These are phyloP conservation scores for Capsella rubella DNA, from an alignment of 441 rosid genomes.

Conservation along the genomic window DNA sequence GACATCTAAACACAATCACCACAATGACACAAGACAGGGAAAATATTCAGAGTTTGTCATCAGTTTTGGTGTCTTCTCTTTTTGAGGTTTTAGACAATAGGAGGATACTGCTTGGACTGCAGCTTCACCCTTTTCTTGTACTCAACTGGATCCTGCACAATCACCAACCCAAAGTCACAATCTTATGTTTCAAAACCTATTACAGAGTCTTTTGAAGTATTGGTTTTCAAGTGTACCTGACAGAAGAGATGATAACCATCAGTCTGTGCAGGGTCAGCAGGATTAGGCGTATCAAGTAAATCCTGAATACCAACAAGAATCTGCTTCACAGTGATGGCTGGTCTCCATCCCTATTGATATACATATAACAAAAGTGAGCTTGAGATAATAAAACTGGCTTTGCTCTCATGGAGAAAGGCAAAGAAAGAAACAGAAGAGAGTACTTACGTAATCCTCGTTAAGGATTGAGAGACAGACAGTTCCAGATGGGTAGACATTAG, in stretches of 20 bases:
- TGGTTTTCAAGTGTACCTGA: conserved; percentile 59
- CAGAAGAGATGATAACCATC: conserved; percentile 94
- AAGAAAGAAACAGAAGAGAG: conserved; percentile 5
- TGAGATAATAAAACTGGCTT: neutral
- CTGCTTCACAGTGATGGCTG: conserved; percentile 96
- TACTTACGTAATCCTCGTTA: conserved; percentile 88
- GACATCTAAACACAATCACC: conserved; percentile 41
- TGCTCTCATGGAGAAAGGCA: neutral
- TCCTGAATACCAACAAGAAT: conserved; percentile 95
- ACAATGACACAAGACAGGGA: conserved; percentile 25
- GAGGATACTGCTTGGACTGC: conserved; percentile 93
- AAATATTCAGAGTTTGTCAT: conserved; percentile 42
- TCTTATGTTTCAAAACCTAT: conserved; percentile 9
- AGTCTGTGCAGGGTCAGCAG: conserved; percentile 93
- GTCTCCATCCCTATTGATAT: conserved; percentile 89
- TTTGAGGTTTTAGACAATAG: conserved; percentile 54
- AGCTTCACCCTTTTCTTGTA: conserved; percentile 89
- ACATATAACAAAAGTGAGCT: conserved; percentile 10
- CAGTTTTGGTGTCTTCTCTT: conserved; percentile 39
- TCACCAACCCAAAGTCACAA: conserved; percentile 14
- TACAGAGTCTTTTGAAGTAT: neutral
- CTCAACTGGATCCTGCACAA: conserved; percentile 72
- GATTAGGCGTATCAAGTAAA: conserved; percentile 93
- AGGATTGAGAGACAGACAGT: conserved; percentile 97
- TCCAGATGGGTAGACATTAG: conserved; percentile 98